Base-by-base conservation (phyloP, 768 basidiomycete genomes). In the Lentinula detonsa region DNA sequence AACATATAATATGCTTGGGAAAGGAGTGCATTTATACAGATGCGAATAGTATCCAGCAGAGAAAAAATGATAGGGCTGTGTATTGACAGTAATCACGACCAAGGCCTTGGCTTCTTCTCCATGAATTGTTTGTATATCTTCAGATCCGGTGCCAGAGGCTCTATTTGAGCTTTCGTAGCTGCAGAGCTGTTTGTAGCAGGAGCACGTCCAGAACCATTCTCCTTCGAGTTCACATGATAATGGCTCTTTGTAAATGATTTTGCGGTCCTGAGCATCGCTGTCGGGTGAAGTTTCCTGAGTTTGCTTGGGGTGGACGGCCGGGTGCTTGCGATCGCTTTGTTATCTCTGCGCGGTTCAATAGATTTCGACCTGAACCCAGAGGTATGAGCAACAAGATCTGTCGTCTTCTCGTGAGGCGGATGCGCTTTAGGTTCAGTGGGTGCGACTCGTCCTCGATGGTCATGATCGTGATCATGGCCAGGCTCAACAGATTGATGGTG, bases 81-180 rank as follows among this genome's bases (percentile, higher is more conserved):
- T 48, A 23, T 18, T 5, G 16, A 43, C 16, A 39, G 13, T 39
- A 11, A 11, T 18, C 48, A n/a, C 7, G 40, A 56, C 39, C 21
- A 42, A 3, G 40, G 23, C 55, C 40, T 43, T 28, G 55, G 40
- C 28, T 56, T 56, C 37, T 40, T 56, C 55, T 43, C 39, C 55
- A 56, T 56, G 31, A 56, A 56, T 21, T 56, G 55, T 31, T 56
- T 56, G 23, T 56, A 56, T 31, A 56, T 56, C 40, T 56, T 56
- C 10, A 56, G 33, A 23, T 56, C 55, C 13, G 55, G 40, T 13
- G 40, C 18, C 10, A 40, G 39, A 1, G 18, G 18, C 5, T 13
- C 37, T 43, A 7, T 40, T 39, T 43, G 8, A 9, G 54, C 18
- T 15, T 9, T 40, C 3, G 10, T 13, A 31, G 55, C 2, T 6